These are phyloP conservation scores for Nematocida ironsii DNA, from an alignment of 371 early-diverging fungal species.

Conservation along the genomic window DNA sequence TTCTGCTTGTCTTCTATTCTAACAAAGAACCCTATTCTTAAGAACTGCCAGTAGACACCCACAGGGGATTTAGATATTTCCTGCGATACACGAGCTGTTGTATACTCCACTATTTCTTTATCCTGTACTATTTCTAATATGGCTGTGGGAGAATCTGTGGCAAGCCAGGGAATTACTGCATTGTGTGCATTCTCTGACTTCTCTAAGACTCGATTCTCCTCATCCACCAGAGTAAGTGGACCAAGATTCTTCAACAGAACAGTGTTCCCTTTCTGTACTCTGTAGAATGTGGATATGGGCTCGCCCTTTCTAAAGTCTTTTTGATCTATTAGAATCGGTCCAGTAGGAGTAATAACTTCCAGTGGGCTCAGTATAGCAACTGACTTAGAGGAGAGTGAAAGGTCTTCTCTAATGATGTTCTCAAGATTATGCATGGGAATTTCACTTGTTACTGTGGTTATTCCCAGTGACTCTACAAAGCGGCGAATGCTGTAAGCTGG, in stretches of 20 bases:
- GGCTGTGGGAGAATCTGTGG: slow-evolving; percentile 6
- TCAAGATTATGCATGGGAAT: slow-evolving; percentile 88
- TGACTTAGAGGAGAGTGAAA: slow-evolving; percentile 29
- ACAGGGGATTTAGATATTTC: slow-evolving; percentile 23
- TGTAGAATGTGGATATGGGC: slow-evolving; percentile 16
- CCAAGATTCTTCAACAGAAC: slow-evolving; percentile 48
- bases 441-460: slow-evolving; percentile 80
- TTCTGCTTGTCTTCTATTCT: slow-evolving; percentile 10
- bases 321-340: slow-evolving; percentile 19
- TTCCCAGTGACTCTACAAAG: slow-evolving; percentile 87
- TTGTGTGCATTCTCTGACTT: slow-evolving; percentile 9
- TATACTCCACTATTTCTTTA: slow-evolving; percentile 2
- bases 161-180: slow-evolving; percentile 37
- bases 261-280: slow-evolving; percentile 17
- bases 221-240: slow-evolving; percentile 16
- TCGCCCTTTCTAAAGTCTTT: slow-evolving; percentile 42
- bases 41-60: slow-evolving; percentile 49
- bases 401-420: slow-evolving; percentile 79
- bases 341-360: not conserved
- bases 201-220: not conserved
- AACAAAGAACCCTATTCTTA: slow-evolving; percentile 47
- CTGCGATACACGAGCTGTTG: slow-evolving; percentile 19
- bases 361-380: slow-evolving; percentile 30
- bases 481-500: slow-evolving; percentile 95
- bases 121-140: slow-evolving; percentile 34